phyloP scores from a whole-genome alignment of 768 basidiomycete genomes.

The Kondoa malvinella region DNA sequence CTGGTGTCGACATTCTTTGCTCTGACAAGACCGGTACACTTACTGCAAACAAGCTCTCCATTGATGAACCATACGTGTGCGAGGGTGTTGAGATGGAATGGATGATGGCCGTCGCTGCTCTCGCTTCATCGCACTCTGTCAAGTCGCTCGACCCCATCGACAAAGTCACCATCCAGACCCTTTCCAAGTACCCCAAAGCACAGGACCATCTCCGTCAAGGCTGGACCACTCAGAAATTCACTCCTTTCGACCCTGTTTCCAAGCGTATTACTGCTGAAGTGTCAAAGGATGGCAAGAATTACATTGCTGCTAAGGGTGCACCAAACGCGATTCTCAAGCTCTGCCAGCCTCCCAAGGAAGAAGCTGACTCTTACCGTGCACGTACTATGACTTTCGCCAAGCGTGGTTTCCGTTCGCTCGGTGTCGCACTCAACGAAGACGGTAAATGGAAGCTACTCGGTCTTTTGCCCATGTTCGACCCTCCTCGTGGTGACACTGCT shows the following conservation, averaged over 20 bases:
- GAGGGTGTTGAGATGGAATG: slow-evolving; percentile 31
- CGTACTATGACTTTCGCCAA: slow-evolving; percentile 35
- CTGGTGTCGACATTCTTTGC: slow-evolving; percentile 38
- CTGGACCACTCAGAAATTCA: slow-evolving; percentile 39
- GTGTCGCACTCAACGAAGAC: slow-evolving; percentile 38
- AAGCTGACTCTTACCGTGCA: slow-evolving; percentile 32
- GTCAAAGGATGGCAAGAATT: slow-evolving; percentile 36
- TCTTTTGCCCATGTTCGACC: slow-evolving; percentile 38
- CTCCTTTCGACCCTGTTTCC: slow-evolving; percentile 40
- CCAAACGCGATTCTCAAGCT: slow-evolving; percentile 38
- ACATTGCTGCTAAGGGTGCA: slow-evolving; percentile 38
- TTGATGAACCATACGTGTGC: slow-evolving; percentile 34
- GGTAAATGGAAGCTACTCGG: slow-evolving; percentile 38
- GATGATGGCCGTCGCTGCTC: slow-evolving; percentile 36
- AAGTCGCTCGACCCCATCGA: slow-evolving; percentile 40
- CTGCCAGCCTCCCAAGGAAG: slow-evolving; percentile 30
- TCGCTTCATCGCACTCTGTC: slow-evolving; percentile 39
- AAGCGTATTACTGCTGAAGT: slow-evolving; percentile 42
- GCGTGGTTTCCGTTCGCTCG: slow-evolving; percentile 38
- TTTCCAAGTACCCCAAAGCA: slow-evolving; percentile 38
- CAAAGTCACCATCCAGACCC: slow-evolving; percentile 35
- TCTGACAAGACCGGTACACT: slow-evolving; percentile 39
- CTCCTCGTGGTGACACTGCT: slow-evolving; percentile 37
- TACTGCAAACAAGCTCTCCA: slow-evolving; percentile 39
- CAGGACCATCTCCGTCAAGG: slow-evolving; percentile 36